Percentiles rank a stretch among this genome's conserved stretches.
Conservation (phyloP, 1,284 basidiomycete species). For the Trichosporon sp. region DNA sequence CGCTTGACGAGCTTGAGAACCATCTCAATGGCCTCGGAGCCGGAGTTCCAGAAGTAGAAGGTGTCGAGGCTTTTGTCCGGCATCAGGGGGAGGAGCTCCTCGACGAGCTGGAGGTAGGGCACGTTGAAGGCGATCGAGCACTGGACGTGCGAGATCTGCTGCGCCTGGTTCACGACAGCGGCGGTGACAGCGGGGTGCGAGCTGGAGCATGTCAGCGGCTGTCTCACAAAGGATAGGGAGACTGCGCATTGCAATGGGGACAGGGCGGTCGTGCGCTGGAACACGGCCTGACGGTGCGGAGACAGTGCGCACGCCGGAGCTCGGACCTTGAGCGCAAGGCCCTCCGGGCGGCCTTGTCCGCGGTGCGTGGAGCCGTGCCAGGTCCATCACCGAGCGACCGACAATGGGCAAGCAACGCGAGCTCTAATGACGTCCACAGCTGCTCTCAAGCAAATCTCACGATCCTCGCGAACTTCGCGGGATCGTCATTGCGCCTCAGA, state of each 20-base stretch:
- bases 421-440: background rate
- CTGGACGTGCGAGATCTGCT: slow-evolving; percentile 71
- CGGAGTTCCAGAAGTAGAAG: slow-evolving; percentile 93
- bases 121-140: slow-evolving; percentile 29
- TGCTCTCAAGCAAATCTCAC: background rate
- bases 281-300: background rate
- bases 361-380: slow-evolving; percentile 4
- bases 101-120: slow-evolving; percentile 22
- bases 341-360: too few species aligned
- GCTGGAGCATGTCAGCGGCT: slow-evolving; percentile 50
- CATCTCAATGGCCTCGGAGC: slow-evolving; percentile 34
- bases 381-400: background rate
- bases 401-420: background rate
- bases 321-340: background rate
- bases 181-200: slow-evolving; percentile 77
- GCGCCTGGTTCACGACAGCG: slow-evolving; percentile 76
- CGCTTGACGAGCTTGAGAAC: slow-evolving; percentile 55
- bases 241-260: background rate
- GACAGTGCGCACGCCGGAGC: background rate
- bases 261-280: background rate
- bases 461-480: background rate
- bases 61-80: slow-evolving; percentile 49
- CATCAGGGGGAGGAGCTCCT: slow-evolving; percentile 23
- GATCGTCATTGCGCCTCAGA: too few species aligned
- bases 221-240: background rate